Percentiles rank a stretch among this genome's conserved stretches.
phyloP scores from a whole-genome alignment of 73 alveolate genomes.

The Paramecium octaurelia region DNA sequence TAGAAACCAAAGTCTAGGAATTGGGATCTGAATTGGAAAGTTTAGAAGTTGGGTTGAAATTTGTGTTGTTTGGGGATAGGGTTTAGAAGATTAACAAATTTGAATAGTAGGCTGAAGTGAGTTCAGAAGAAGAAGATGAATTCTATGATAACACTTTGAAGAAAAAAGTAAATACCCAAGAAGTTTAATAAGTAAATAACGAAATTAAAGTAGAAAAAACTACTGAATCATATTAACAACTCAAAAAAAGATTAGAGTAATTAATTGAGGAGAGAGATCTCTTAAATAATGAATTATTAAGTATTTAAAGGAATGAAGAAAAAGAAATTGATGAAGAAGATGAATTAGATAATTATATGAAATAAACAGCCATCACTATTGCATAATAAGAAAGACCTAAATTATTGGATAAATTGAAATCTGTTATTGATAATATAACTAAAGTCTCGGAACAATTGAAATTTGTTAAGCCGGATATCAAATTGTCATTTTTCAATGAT shows the following conservation, averaged over 20 bases:
- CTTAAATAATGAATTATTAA: background rate
- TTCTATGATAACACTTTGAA: background rate
- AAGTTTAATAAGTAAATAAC: background rate
- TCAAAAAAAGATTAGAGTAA: conserved; percentile 6
- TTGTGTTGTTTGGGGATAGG: background rate
- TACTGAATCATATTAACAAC: background rate
- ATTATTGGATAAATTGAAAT: background rate
- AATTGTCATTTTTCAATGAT: background rate
- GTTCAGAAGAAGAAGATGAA: conserved; percentile 49
- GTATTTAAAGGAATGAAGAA: background rate
- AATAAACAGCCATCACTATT: background rate
- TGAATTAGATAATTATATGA: conserved; percentile 35
- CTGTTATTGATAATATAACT: background rate
- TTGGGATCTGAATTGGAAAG: conserved; percentile 32
- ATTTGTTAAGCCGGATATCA: conserved; percentile 4
- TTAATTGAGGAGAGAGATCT: background rate
- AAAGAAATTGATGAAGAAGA: conserved; percentile 18
- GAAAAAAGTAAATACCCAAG: background rate
- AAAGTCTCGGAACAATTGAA: background rate
- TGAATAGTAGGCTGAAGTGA: background rate
- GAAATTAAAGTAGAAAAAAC: conserved; percentile 23
- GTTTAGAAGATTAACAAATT: background rate
- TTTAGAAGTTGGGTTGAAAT: conserved; percentile 26
- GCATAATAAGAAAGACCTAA: conserved; percentile 28
- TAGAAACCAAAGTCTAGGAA: conserved; percentile 1